Base-by-base conservation (phyloP, 352 stramenopile genomes). In the Achlya hypogyna region DNA sequence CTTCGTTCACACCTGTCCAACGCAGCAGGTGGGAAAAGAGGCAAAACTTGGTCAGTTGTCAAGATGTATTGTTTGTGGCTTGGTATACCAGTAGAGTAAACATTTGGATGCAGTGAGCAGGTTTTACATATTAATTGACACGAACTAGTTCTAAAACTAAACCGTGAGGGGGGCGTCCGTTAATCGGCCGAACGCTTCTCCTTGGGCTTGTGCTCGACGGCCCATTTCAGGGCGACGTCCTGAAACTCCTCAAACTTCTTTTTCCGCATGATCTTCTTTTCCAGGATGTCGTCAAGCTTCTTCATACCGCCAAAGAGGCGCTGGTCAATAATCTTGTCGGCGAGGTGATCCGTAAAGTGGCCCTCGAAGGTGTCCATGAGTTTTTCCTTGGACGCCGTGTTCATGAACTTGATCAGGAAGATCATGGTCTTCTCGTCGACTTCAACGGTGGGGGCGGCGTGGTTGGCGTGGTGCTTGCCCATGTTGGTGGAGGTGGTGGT, bases 181-280 rank as follows among this genome's bases (percentile, higher is more conserved):
- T 10, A 56, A 12, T 12, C 49, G 31, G 25, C 18, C 25, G 16
- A n/a, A 16, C 31, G 25, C 49, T 66, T 66, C 23, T 59, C 34
- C 14, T 51, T 53, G 16, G 59, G 59, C 25, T 66, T 66, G 59
- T 66, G 31, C 18, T 66, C 59, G 23, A 40, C 43, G 47, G 59
- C 59, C 16, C 25, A 66, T 22, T 51, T 28, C 35, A 66, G 28
- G 12, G 43, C 29, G 23, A 51, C 6, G 59, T 66, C 47, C 23
- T 43, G 59, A 22, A 66, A 66, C 22, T 51, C 2, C 5, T 49
- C 43, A 54, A 58, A 66, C 32, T 66, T 66, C 59, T 66, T 66
- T 43, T 66, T 66, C 23, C 59, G 59, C 59, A 66, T 53, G 59
- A 66, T 51, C 42, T 66, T 66, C 59, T 66, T 66, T 1, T 66